Conservation (phyloP, 306 rosid species). For the Rubus idaeus region DNA sequence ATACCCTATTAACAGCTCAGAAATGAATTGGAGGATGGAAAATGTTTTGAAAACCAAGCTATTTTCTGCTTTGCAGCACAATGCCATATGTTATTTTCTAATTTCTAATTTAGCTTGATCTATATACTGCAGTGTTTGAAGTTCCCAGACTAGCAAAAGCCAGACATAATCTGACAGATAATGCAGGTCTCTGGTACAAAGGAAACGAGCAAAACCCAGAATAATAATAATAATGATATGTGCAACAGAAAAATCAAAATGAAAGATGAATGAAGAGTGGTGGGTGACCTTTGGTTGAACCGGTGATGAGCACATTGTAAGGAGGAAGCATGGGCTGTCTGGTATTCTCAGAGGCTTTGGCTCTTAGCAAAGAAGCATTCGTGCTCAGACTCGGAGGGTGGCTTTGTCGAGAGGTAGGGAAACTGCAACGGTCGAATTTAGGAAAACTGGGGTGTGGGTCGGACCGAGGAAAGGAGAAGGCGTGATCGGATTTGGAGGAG, state of each 20-base stretch:
- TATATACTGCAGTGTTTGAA: no score
- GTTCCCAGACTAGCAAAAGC: no score
- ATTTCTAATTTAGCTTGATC: no score
- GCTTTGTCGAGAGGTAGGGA: conserved; percentile 35
- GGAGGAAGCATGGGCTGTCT: conserved; percentile 68
- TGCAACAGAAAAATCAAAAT: not conserved
- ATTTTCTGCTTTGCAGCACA: no score
- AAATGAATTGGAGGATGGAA: no score
- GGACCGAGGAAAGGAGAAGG: conserved; percentile 12
- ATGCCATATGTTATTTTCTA: no score
- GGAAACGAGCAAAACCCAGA: no score
- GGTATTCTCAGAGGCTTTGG: conserved; percentile 23
- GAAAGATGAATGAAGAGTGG: not conserved
- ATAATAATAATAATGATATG: no score
- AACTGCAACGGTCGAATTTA: conserved; percentile 19
- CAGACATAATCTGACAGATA: no score
- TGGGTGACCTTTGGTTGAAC: conserved; percentile 75
- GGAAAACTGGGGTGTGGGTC: not conserved
- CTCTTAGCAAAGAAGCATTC: conserved; percentile 8
- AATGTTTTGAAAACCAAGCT: no score
- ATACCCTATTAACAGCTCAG: no score
- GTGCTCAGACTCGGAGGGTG: conserved; percentile 5
- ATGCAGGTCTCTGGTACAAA: no score
- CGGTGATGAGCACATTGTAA: conserved; percentile 84
- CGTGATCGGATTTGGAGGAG: conserved; percentile 8